Evolutionary conservation across 2,329 filamentous ascomycete species (phyloP), one percentile per base, ranked within the genome.

Genomic region (Trichoderma sp.): DNA sequence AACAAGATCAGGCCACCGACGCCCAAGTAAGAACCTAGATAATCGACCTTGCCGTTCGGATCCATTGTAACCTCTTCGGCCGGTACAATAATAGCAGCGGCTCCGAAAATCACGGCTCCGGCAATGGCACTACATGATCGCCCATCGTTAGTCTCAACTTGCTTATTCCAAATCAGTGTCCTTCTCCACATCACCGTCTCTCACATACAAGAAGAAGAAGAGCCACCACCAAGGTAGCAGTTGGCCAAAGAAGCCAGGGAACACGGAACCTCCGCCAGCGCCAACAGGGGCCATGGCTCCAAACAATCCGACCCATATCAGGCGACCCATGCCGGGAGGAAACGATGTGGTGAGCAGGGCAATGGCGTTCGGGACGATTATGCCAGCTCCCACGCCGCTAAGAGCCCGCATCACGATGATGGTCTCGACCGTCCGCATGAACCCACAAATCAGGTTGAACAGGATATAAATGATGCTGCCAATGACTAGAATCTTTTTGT

Each of bases 151-250:
- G n/a, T n/a, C n/a, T n/a, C n/a, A n/a, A n/a, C n/a, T n/a, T n/a
- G n/a, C n/a, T n/a, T n/a, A n/a, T n/a, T n/a, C n/a, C n/a, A 2
- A 17, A 36, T 4, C 39, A 43, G 15, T 7, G 0, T 9, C 23
- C 20, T 6, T n/a, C n/a, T 20, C 43, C 43, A 11, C n/a, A n/a
- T 23, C 30, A 13, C 17, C 12, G 11, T 17, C 11, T 58, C 65
- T 20, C 34, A 59, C 65, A 13, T 47, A 68, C 65, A 68, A 68
- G 8, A 68, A 68, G 65, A 68, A 68, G n/a, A 68, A 68, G n/a
- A 68, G 55, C 65, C 65, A 68, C 65, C 65, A 68, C 65, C 65
- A 68, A 15, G 65, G 65, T n/a, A 68, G 65, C 55, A 68, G 36
- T 43, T 68, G 65, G 13, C 65, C 65, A 39, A 68, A 68, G 65